Base-by-base conservation (phyloP, 2,329 filamentous ascomycete genomes). In the Didymella arachidicola region DNA sequence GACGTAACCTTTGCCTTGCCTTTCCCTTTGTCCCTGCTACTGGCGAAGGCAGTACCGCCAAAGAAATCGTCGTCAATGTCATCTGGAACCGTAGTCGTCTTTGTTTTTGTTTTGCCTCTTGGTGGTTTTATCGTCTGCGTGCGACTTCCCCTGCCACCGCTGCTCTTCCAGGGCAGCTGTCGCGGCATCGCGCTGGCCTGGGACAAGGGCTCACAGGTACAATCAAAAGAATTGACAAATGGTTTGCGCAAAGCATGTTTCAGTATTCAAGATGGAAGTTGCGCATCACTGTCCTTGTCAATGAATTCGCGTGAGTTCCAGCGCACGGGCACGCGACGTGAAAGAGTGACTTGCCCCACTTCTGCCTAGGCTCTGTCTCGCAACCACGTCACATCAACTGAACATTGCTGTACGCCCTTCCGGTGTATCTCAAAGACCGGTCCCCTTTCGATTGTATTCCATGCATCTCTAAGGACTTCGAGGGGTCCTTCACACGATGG, bases 141-240 rank as follows among this genome's bases (percentile, higher is more conserved):
- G 48, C 64, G 61, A 43, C 62, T 69, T 49, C 61, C 62, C 18
- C 51, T 41, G 26, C 46, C 46, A 39, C 68, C 72, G 52, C 72
- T 70, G 44, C 70, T 77, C 55, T 82, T 79, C 83, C 84, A 86
- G 2, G 84, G 84, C 7, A 86, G 67, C 60, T 80, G 79, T 64
- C 84, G 81, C 22, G 82, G 77, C 84, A 86, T 86, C 62, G 61
- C 45, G 30, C 56, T 47, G 34, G 45, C 18, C 39, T 50, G 22
- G 19, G 43, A 53, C 30, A 32, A 25, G 22, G n/a, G 1, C 7
- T 42, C 39, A 25, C 42, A 22, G 22, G 2, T 29, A 39, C n/a
- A 19, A n/a, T 44, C 57, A 48, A 62, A 16, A 36, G 25, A 48
- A 5, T 30, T 11, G 19, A 29, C 7, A 2, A 16, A 18, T 19